Evolutionary conservation across 371 early-diverging fungal genomes (phyloP).

Genomic region (Rhizomucor miehei): DNA sequence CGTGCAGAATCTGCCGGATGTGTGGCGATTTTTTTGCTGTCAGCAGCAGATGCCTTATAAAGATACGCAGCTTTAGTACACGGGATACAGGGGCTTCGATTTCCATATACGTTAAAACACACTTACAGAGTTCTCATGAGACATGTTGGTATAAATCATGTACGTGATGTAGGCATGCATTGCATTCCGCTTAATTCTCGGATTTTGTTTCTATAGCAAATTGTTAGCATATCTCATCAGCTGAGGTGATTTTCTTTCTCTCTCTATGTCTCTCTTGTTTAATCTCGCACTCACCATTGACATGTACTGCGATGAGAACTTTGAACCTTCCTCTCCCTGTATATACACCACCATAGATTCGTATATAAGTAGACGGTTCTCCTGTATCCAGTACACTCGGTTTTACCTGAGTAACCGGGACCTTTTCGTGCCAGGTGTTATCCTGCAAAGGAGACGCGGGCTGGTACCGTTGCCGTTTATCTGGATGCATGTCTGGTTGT

Average conservation of each 20-base stretch:
- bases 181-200: constrained; percentile 54
- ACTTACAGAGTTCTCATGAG: constrained; percentile 13
- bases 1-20: no score
- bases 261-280: neutral
- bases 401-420: constrained; percentile 4
- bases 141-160: constrained; percentile 56
- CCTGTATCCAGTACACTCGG: neutral
- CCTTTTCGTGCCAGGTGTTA: constrained; percentile 7
- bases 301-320: constrained; percentile 22
- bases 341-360: neutral
- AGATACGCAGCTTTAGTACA: no score
- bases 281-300: constrained; percentile 19
- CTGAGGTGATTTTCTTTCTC: neutral
- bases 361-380: neutral
- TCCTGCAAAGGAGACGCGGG: neutral
- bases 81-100: neutral
- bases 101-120: neutral
- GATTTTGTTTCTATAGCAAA: constrained; percentile 43
- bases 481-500: neutral
- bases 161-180: constrained; percentile 59
- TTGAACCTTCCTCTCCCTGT: neutral
- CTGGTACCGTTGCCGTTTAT: constrained; percentile 9
- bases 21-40: no score
- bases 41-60: no score
- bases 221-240: neutral